Evolutionary conservation across 345 rosid genomes (phyloP), one percentile per base, ranked within the genome.

Genomic region (Boechera retrofracta): DNA sequence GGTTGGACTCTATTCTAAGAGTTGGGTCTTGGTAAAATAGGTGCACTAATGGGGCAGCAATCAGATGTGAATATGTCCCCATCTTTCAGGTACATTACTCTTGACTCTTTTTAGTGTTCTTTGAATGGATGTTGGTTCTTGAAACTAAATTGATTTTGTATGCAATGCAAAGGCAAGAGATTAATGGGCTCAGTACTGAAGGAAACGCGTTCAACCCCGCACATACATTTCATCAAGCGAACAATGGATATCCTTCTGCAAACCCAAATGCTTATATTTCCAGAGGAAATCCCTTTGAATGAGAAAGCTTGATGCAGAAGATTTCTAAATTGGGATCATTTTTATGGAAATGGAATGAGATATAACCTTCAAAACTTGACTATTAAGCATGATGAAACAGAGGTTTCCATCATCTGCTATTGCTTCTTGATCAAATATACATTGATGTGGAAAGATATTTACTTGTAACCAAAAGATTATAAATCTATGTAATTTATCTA

Each of bases 271-370:
- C 82, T 67, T 74, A 65, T 80, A 55, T 77, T 64, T 71, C 85
- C 49, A 82, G 87, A 71, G 87, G 91, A 70, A 89, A 90, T 66
- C 94, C 91, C 5, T 90, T 89, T 68, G 87, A 87, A 67, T 87
- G 77, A 78, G 32, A 49, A 7, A 56, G 71, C 64, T 47, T 5
- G 52, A 59, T 49, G 67, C 51, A 58, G 10, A 62, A 52, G 29
- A 49, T 42, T 69, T 47, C 4, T 52, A 15, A 21, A 44, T 44
- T 44, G n/a, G 16, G 16, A 44, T 15, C 49, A 44, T 44, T 38
- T 8, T 7, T 44, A 44, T 55, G 57, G 59, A 48, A 69, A 41
- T 62, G 7, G 48, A 39, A 24, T 57, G 67, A 67, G 52, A 44
- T 12, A 24, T 61, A 51, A 7, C 1, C n/a, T 28, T 13, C 3